phyloP scores from a whole-genome alignment of 2,329 filamentous ascomycete species.

The Dactylellina cionopaga region DNA sequence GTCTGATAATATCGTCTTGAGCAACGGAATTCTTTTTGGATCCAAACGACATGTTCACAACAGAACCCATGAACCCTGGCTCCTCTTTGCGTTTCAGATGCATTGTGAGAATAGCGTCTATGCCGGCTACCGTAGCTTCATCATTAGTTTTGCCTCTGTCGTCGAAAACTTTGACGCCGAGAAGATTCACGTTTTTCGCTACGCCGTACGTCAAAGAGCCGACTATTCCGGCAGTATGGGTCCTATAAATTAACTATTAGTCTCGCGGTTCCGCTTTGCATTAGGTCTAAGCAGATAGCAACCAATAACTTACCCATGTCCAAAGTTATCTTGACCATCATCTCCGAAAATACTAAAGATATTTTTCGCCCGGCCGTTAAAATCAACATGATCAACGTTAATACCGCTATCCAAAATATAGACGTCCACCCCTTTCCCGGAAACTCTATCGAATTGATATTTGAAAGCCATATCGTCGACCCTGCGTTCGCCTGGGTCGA shows the following conservation, averaged over 20 bases:
- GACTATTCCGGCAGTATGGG: slow-evolving; percentile 56
- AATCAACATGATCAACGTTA: slow-evolving; percentile 56
- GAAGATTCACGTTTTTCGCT: slow-evolving; percentile 63
- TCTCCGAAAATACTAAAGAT: slow-evolving; percentile 61
- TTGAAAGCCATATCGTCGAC: slow-evolving; percentile 59
- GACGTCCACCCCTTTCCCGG: slow-evolving; percentile 62
- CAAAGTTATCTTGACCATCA: slow-evolving; percentile 60
- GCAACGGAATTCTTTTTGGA: slow-evolving; percentile 62
- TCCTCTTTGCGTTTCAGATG: slow-evolving; percentile 63
- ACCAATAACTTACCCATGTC: slow-evolving; percentile 70
- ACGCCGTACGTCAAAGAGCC: slow-evolving; percentile 61
- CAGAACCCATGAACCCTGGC: slow-evolving; percentile 59
- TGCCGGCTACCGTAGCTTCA: slow-evolving; percentile 60
- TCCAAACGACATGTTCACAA: slow-evolving; percentile 70
- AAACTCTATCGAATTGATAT: slow-evolving; percentile 58
- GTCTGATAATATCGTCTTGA: slow-evolving; percentile 66
- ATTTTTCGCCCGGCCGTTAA: slow-evolving; percentile 57
- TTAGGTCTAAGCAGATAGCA: slow-evolving; percentile 65
- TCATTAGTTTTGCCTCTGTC: slow-evolving; percentile 58
- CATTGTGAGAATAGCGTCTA: slow-evolving; percentile 62
- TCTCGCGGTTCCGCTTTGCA: not conserved
- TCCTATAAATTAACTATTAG: slow-evolving; percentile 55
- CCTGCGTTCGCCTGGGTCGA: slow-evolving; percentile 56
- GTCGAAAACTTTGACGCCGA: slow-evolving; percentile 64
- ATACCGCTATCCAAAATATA: slow-evolving; percentile 65